Evolutionary conservation across 805 yeast genomes (phyloP).

Genomic region (Priceomyces medius): DNA sequence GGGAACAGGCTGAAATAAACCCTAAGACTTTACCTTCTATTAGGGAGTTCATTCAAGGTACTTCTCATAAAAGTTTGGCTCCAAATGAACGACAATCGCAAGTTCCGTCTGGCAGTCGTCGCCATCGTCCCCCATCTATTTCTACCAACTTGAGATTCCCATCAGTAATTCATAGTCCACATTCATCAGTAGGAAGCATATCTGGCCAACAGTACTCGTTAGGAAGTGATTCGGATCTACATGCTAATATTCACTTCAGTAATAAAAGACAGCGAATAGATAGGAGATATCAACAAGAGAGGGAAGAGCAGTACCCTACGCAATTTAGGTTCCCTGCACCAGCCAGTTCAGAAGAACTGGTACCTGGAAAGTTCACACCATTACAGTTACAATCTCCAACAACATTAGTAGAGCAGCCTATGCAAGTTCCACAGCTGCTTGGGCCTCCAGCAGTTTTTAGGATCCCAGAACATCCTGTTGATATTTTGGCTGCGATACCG

Average conservation of each 20-base stretch:
- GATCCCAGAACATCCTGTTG: no score
- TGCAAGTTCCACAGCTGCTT: not conserved
- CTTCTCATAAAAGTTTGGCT: not conserved
- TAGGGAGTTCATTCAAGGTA: not conserved
- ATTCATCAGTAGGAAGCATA: conserved; percentile 3
- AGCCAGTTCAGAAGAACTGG: not conserved
- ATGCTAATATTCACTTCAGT: not conserved
- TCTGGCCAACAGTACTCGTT: not conserved
- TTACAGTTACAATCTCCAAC: no score
- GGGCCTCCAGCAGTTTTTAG: not conserved
- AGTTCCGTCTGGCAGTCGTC: not conserved
- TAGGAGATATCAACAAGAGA: not conserved
- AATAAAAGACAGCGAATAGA: not conserved
- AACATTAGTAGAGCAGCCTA: not conserved
- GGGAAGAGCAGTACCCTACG: not conserved
- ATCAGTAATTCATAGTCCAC: conserved; percentile 6
- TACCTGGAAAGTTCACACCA: not conserved
- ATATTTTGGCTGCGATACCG: not conserved
- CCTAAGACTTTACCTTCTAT: conserved; percentile 2
- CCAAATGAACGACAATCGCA: no score
- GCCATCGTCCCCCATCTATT: not conserved
- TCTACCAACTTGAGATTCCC: conserved; percentile 1
- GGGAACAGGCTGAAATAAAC: not conserved
- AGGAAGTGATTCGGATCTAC: not conserved
- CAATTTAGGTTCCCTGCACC: not conserved